Base-by-base conservation (phyloP, 129 eudicot species). In the Arctium minus region DNA sequence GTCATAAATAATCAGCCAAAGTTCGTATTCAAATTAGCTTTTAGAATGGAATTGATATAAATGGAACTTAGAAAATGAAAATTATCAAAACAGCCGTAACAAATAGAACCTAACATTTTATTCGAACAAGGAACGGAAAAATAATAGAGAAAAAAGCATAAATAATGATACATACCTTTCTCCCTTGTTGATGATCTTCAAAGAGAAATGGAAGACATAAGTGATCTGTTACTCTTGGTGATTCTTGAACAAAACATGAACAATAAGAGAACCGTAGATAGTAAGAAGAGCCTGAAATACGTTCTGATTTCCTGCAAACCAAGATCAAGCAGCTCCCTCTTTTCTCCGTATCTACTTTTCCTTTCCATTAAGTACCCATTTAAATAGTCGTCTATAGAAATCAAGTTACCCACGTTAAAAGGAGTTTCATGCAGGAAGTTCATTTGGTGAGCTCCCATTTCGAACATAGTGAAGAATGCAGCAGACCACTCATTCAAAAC, bases 211-310 rank as follows among this genome's bases (percentile, higher is more conserved):
- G 92, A 72, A 33, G 93, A 72, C 68, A 80, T 88, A 84, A 88
- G 27, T 77, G 93, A 91, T 71, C 97, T 81, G 32, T 82, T 88
- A 86, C 81, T 88, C 88, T 89, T 92, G 37, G 92, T 84, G 78
- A 89, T 92, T 86, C 97, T 88, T 12, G 92, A 84, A 84, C 97
- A 92, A 30, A 92, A 92, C 97, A 92, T 92, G 85, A 92, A 92
- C 92, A 92, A 44, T 81, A 92, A 83, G 67, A 89, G 83, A 22
- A 92, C 93, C 37, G 90, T 89, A 10, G 97, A 92, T 72, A 92
- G 64, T 84, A 92, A 82, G 89, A 92, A 92, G 73, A 92, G 82
- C 79, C 97, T 85, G 86, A 87, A 92, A 81, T 92, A 92, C 8
- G 97, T 84, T 76, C 92, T 83, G 8, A 92, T 92, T 83, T 92